phyloP scores from a whole-genome alignment of 257 asterid species.

The Dorcoceras hygrometricum region DNA sequence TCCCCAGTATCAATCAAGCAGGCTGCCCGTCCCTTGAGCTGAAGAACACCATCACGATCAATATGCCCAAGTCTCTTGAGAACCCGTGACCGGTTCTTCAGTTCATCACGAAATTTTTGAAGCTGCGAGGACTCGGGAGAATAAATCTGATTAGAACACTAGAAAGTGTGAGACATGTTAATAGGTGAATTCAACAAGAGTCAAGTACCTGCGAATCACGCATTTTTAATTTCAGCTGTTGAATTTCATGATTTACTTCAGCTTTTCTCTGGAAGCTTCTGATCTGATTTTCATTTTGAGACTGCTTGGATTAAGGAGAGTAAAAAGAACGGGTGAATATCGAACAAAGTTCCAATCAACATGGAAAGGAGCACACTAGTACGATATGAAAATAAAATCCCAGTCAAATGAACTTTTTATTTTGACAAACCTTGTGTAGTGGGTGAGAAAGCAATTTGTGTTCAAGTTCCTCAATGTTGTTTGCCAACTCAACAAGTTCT shows the following conservation, averaged over 20 bases:
- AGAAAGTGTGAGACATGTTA: slow-evolving; percentile 10
- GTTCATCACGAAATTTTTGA: slow-evolving; percentile 97
- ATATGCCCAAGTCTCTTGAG: slow-evolving; percentile 88
- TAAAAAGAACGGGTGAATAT: neutral
- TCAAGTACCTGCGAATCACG: slow-evolving; percentile 89
- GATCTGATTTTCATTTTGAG: slow-evolving; percentile 78
- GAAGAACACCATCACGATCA: slow-evolving; percentile 85
- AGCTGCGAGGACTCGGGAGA: slow-evolving; percentile 49
- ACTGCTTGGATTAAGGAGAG: slow-evolving; percentile 41
- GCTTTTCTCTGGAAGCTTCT: slow-evolving; percentile 88
- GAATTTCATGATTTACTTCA: slow-evolving; percentile 94
- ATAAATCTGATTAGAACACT: slow-evolving; percentile 19
- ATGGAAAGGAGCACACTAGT: slow-evolving; percentile 16
- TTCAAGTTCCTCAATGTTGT: slow-evolving; percentile 80
- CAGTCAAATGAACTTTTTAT: slow-evolving; percentile 8
- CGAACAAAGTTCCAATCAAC: slow-evolving; percentile 12
- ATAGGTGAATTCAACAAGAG: slow-evolving; percentile 15
- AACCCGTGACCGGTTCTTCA: slow-evolving; percentile 89
- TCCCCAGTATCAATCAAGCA: slow-evolving; percentile 98
- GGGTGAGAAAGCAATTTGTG: slow-evolving; percentile 75
- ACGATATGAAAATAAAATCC: slow-evolving; percentile 16
- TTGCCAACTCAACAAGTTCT: slow-evolving; percentile 68
- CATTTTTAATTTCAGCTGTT: slow-evolving; percentile 86
- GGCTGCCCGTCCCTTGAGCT: slow-evolving; percentile 97
- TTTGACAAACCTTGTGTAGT: slow-evolving; percentile 59